Evolutionary conservation across 495 filamentous ascomycete species (phyloP).

Genomic region (Penicillium atrosanguineum): DNA sequence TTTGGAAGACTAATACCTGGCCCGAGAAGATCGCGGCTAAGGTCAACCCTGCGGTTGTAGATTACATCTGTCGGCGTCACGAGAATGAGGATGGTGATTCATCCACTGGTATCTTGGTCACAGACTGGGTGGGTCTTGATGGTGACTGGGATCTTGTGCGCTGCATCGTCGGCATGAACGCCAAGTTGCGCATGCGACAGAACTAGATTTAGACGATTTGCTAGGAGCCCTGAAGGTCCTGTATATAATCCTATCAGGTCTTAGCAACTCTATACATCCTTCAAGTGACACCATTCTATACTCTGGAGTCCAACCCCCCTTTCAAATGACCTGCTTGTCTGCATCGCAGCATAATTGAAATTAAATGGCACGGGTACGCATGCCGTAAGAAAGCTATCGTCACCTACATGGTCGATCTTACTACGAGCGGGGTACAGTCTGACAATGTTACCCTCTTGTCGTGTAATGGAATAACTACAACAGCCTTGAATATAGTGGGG

Average conservation of each 20-base stretch:
- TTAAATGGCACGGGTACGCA: too few relatives aligned
- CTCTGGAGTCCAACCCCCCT: background rate
- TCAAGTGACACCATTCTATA: background rate
- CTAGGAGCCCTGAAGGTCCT: background rate
- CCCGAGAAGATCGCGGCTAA: slow-evolving; percentile 90
- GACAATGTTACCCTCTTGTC: too few relatives aligned
- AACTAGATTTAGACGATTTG: slow-evolving; percentile 6
- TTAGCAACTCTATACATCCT: background rate
- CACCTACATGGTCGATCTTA: too few relatives aligned
- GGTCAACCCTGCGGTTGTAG: slow-evolving; percentile 83
- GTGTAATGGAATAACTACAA: too few relatives aligned
- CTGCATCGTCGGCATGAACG: slow-evolving; percentile 90
- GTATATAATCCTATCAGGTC: background rate
- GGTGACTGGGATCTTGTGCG: slow-evolving; percentile 94
- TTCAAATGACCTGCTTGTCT: background rate
- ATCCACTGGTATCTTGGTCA: slow-evolving; percentile 86
- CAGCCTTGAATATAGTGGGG: too few relatives aligned
- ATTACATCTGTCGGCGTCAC: slow-evolving; percentile 73
- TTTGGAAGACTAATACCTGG: slow-evolving; percentile 90
- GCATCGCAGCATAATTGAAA: too few relatives aligned
- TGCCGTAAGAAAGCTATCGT: too few relatives aligned
- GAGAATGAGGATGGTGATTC: slow-evolving; percentile 63
- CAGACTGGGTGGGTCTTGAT: slow-evolving; percentile 85
- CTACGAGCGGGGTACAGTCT: too few relatives aligned
- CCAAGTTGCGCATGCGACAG: slow-evolving; percentile 58